Evolutionary conservation across 2,329 filamentous ascomycete species (phyloP), one percentile per base, ranked within the genome.

Genomic region (Claviceps sp.): DNA sequence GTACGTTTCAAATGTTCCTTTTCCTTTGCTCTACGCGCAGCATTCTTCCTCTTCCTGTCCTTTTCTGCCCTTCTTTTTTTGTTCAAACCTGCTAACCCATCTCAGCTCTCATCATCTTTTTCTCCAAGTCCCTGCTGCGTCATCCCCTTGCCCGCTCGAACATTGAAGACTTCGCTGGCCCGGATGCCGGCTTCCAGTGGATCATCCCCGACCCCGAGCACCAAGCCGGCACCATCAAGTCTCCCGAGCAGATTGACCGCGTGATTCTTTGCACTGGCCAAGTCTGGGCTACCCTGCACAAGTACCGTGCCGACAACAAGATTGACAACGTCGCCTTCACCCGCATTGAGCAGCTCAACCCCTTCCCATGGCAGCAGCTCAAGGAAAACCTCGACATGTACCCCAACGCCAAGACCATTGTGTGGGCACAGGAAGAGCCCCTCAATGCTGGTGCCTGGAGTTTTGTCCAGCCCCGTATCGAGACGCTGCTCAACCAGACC

Each of bases 361-460:
- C 93, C 64, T 98, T 98, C 87, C 93, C 93, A 50, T 98, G 93
- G 91, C 84, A 90, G 62, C 89, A 93, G 71, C 81, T 98, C 52
- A 88, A 87, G 76, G 91, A 97, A 70, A 97, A 97, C 75, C 80
- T 98, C 51, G 91, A 98, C 75, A 82, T 76, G 70, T 98, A 98
- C 76, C 89, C 90, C 67, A 98, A 98, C 70, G 91, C 91, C 61
- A 88, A 96, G 79, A 91, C 89, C 58, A 89, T 98, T 59, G 89
- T 98, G 57, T 98, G 90, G 90, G 84, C 82, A 60, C 93, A 98
- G 73, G 93, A 98, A 70, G 93, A 98, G 76, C 93, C 93, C 37
- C 81, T 98, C 55, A 98, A 98, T 68, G 93, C 93, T 8, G 93
- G 93, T 69, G 88, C 88, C 47, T 98, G 93, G 93, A 89, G 82